Evolutionary conservation across 805 yeast species (phyloP), one percentile per base, ranked within the genome.

Genomic region (Metschnikowia reukaufii): DNA sequence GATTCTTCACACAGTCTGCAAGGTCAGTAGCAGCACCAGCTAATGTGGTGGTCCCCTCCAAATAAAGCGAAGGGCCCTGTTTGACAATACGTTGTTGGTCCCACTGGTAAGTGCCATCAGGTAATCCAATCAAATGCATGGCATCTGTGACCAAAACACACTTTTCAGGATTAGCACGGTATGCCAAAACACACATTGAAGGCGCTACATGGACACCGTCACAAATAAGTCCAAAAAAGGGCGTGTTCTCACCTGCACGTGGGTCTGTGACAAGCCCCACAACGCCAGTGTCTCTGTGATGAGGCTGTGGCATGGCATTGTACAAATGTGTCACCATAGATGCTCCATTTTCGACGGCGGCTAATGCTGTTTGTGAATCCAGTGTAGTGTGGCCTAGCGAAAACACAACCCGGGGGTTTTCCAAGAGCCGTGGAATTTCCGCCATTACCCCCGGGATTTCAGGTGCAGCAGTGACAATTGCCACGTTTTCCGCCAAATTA

Each of bases 151-250:
- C 82, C 50, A 81, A 64, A 34, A 78, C 71, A 55, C 80, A 74
- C 52, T 77, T 77, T n/a, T 74, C 76, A 8, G 82, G 79, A 54
- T 70, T 70, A 13, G 82, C 65, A 33, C 69, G 65, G 63, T 76
- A 81, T 0, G 83, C 83, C 43, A 76, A 49, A 15, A 70, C 65
- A 23, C 74, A 75, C 66, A 76, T 73, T 23, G 81, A 64, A 1
- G 82, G 82, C 52, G 78, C 82, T 27, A 80, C 82, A 54, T 80
- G 85, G 42, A 79, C 74, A 6, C 83, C 83, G 61, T 81, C 85
- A 39, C 77, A 73, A 45, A 80, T 78, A 36, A 80, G 57, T 6
- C 85, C 84, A 50, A 67, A 80, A 52, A 63, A 78, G 16, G 84
- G 84, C 20, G 60, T 54, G 17, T 59, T 43, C 5, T 60, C 49